Evolutionary conservation across 1,284 basidiomycete species (phyloP), one percentile per base, ranked within the genome.

Genomic region (Vanrija pseudolonga): DNA sequence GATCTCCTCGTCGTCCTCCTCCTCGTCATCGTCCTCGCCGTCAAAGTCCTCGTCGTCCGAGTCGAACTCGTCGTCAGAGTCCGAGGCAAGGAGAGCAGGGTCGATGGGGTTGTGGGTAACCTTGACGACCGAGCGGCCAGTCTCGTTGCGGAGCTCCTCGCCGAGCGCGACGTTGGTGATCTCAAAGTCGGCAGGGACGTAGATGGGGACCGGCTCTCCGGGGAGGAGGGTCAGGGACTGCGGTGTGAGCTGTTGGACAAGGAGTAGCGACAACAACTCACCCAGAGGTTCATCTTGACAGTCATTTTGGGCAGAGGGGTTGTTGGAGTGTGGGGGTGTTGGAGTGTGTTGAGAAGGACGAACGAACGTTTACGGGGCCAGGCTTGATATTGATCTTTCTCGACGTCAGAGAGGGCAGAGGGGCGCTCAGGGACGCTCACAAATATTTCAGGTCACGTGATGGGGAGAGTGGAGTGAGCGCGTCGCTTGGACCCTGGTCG

Each of bases 81-180:
- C 80, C 57, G 55, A 64, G 32, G 32, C 32, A 15, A 32, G 32
- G 32, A 32, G 32, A 15, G 32, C 32, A 47, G 65, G 69, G 63
- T 68, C 68, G 65, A 69, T 65, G 47, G 72, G 73, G 60, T 68
- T 63, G 78, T 90, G 89, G 47, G 82, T 81, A 62, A 97, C 81
- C 77, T 89, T 92, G 67, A 96, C 79, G 53, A 87, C 84, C 12
- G 89, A 87, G 61, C 91, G 82, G 37, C 84, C 84, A 45, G 80
- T 78, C 51, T 79, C 69, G 70, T 89, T 85, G 38, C 74, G 78
- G 57, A 94, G 80, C 63, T 83, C 80, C 62, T 90, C 87, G 51
- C 86, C 87, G 48, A 94, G 83, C 8, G 90, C 84, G 51, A 87
- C 84, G 76, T 91, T 92, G 71, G 89, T 91, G 74, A 96, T 84